These are phyloP conservation scores for Pseudofabraea citricarpa DNA, from an alignment of 2,329 filamentous ascomycete species.

Conservation along the genomic window DNA sequence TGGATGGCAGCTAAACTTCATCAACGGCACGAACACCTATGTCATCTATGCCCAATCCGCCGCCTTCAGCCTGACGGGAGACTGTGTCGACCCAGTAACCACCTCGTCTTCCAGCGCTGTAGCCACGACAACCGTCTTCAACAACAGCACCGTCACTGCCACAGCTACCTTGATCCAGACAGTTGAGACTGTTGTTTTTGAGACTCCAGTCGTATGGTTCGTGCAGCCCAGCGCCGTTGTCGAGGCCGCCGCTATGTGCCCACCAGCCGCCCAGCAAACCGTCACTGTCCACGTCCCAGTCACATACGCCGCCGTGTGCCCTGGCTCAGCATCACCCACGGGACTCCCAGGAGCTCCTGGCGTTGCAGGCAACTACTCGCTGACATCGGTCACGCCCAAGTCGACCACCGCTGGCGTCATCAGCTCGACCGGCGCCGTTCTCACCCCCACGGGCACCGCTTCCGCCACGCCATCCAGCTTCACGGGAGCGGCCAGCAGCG, in stretches of 20 bases:
- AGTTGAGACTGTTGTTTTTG: conserved; percentile 3
- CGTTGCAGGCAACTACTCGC: neutral
- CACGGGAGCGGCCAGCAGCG: neutral
- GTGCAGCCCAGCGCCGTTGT: neutral
- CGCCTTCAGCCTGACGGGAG: conserved; percentile 31
- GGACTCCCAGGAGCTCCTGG: neutral
- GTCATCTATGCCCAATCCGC: conserved; percentile 38
- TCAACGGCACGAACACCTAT: conserved; percentile 41
- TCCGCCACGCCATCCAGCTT: neutral
- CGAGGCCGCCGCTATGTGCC: neutral
- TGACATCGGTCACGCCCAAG: neutral
- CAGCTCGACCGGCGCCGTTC: neutral
- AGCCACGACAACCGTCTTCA: conserved; percentile 12
- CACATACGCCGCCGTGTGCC: neutral
- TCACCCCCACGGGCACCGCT: too few relatives aligned
- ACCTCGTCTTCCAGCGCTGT: conserved; percentile 12
- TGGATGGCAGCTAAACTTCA: conserved; percentile 39
- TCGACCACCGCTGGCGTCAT: neutral
- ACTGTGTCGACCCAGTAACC: conserved; percentile 24
- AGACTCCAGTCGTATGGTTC: conserved; percentile 3
- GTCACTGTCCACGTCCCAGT: conserved; percentile 1
- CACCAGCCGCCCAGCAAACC: conserved; percentile 3
- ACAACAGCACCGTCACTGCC: conserved; percentile 11
- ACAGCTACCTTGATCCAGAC: conserved; percentile 5
- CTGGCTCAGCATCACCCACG: neutral